Evolutionary conservation across 2,329 filamentous ascomycete species (phyloP).

Genomic region (Fusarium subtropicale): DNA sequence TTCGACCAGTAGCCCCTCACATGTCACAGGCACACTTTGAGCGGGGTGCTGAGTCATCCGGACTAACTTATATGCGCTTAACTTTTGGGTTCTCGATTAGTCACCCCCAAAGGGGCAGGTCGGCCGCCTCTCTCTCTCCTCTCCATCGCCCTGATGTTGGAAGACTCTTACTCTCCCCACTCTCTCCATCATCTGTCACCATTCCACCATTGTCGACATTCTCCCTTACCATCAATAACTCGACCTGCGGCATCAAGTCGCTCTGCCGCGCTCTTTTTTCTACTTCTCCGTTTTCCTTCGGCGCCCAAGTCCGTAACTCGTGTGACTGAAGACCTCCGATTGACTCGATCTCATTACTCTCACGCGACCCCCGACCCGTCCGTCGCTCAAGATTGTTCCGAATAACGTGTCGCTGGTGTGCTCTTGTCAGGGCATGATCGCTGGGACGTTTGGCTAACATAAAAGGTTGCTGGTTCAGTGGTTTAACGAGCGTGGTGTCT

Average conservation of each 20-base stretch:
- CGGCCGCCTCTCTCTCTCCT: slow-evolving; percentile 12
- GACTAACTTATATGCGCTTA: slow-evolving; percentile 18
- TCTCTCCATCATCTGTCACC: slow-evolving; percentile 24
- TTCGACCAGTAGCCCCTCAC: neutral
- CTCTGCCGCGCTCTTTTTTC: slow-evolving; percentile 4
- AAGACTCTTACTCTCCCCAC: slow-evolving; percentile 44
- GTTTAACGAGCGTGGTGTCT: slow-evolving; percentile 50
- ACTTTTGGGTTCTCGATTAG: slow-evolving; percentile 22
- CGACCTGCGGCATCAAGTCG: slow-evolving; percentile 20
- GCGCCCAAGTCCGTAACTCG: neutral
- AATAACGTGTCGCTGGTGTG: slow-evolving; percentile 38
- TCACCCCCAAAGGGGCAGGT: slow-evolving; percentile 19
- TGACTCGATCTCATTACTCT: slow-evolving; percentile 22
- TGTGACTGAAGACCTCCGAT: slow-evolving; percentile 10
- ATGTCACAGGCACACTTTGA: neutral
- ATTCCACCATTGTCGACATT: slow-evolving; percentile 32
- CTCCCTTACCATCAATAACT: slow-evolving; percentile 34
- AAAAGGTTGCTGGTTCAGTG: slow-evolving; percentile 48
- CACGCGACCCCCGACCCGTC: slow-evolving; percentile 16
- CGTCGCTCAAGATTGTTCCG: slow-evolving; percentile 17
- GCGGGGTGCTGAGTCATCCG: slow-evolving; percentile 9
- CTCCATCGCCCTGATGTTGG: slow-evolving; percentile 13
- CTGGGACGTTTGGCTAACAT: slow-evolving; percentile 47
- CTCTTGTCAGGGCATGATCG: slow-evolving; percentile 41
- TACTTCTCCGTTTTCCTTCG: slow-evolving; percentile 5